Evolutionary conservation across 768 basidiomycete genomes (phyloP), one percentile per base, ranked within the genome.

Genomic region (Termitomyces sp.): DNA sequence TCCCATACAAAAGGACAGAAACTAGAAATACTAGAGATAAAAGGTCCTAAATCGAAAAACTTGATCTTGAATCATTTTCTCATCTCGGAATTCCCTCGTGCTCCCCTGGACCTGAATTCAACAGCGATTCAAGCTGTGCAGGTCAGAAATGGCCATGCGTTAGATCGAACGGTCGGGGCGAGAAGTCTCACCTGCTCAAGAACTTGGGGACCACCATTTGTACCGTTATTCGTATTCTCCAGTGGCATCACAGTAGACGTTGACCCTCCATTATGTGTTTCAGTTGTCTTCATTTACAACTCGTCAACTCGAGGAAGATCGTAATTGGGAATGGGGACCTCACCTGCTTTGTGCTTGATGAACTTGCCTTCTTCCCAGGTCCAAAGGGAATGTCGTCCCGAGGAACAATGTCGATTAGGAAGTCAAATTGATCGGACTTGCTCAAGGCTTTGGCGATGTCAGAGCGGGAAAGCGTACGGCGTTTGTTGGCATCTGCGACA

Each of bases 351-450:
- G 53, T 18, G 27, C 49, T 47, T 14, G 59, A 52, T 9, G 60
- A 56, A 18, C 49, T 58, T 13, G 61, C 58, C 36, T 68, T 67
- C 60, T 68, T 70, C 20, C 64, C 61, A 26, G 59, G 53, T 37
- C 70, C 69, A 56, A 77, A 77, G 2, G 68, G 69, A 9, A 76
- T 69, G 58, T 92, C 90, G 58, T 96, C 95, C 43, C 94, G 77
- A 0, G 95, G 95, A 1, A 96, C 88, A 57, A 97, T 93, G 71
- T 98, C 96, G 68, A 98, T 96, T 57, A 98, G 77, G 67, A 98
- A 98, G 74, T 98, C 96, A 65, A 98, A 98, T 70, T 95, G 94
- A 74, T 98, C 96, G 4, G 89, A 90, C 71, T 94, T 93, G 65
- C 85, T 84, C 59, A 97, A 80, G 0, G 95, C 96, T 66, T 93